A percentile compares a stretch with the other conserved stretches of the same genome.
Evolutionary conservation across 2,329 filamentous ascomycete genomes (phyloP).

Genomic region (Helminthosporium solani): DNA sequence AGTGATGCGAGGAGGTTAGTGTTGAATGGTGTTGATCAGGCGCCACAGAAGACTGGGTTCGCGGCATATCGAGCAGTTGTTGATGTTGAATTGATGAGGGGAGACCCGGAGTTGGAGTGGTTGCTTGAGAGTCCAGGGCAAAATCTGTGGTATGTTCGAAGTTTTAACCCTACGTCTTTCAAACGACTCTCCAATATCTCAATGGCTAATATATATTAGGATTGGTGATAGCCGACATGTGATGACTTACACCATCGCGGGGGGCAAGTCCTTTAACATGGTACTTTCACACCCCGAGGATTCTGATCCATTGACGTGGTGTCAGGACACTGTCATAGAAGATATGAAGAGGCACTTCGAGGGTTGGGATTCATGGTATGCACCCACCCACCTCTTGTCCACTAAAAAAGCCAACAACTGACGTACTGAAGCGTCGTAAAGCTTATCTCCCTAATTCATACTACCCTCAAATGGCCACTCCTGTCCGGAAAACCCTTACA

Average conservation of each 20-base stretch:
- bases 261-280: constrained; percentile 61
- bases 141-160: constrained; percentile 18
- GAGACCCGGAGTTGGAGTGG: constrained; percentile 21
- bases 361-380: constrained; percentile 61
- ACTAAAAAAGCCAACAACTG: not conserved
- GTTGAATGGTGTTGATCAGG: constrained; percentile 16
- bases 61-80: constrained; percentile 62
- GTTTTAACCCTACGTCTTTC: not conserved
- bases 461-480: constrained; percentile 24
- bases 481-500: constrained; percentile 12
- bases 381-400: not conserved
- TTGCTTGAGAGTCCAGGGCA: constrained; percentile 19
- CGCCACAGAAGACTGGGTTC: constrained; percentile 59
- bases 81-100: constrained; percentile 48
- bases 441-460: constrained; percentile 25
- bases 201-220: constrained; percentile 21
- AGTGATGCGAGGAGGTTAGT: constrained; percentile 14
- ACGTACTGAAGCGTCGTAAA: constrained; percentile 21
- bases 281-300: constrained; percentile 64
- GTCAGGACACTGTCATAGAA: constrained; percentile 53
- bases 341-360: constrained; percentile 61
- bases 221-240: constrained; percentile 47
- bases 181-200: not conserved
- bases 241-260: constrained; percentile 50
- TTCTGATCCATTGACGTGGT: constrained; percentile 53